Evolutionary conservation across 495 filamentous ascomycete genomes (phyloP).

Genomic region (Rostrohypoxylon terebratum): DNA sequence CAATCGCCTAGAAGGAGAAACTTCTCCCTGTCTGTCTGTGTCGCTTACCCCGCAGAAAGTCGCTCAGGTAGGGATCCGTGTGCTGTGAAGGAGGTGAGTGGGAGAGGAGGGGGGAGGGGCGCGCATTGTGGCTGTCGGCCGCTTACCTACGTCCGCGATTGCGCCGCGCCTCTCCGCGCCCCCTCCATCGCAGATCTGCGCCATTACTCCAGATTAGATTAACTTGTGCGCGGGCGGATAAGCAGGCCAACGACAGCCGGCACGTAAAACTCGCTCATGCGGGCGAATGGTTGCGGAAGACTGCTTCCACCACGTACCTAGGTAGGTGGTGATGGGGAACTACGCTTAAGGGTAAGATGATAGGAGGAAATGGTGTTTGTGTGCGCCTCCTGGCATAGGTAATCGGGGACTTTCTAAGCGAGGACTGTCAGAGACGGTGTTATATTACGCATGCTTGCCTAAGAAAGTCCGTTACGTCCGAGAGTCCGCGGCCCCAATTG

Average conservation of each 20-base stretch:
- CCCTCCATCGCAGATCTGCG: conserved; percentile 17
- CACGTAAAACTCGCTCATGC: background rate
- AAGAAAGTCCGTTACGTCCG: conserved; percentile 5
- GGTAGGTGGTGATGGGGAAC: too few relatives aligned
- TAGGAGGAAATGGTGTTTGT: background rate
- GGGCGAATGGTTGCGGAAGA: background rate
- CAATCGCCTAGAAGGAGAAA: background rate
- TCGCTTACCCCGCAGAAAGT: conserved; percentile 34
- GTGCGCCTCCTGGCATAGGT: background rate
- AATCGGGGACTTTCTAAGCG: conserved; percentile 28
- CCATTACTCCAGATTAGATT: conserved; percentile 25
- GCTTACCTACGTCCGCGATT: conserved; percentile 29
- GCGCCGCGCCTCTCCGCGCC: conserved; percentile 18
- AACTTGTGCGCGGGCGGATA: conserved; percentile 20
- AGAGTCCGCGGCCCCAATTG: background rate
- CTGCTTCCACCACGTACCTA: background rate
- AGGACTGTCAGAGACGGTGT: background rate
- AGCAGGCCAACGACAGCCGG: background rate
- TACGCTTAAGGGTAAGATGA: too few relatives aligned
- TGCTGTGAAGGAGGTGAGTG: background rate
- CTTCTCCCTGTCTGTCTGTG: conserved; percentile 1
- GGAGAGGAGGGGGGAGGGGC: background rate
- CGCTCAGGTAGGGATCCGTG: conserved; percentile 26
- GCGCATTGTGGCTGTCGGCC: conserved; percentile 7
- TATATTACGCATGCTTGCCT: background rate